Base-by-base conservation (phyloP, 2,329 filamentous ascomycete genomes). In the Alternaria angustiovoidea region DNA sequence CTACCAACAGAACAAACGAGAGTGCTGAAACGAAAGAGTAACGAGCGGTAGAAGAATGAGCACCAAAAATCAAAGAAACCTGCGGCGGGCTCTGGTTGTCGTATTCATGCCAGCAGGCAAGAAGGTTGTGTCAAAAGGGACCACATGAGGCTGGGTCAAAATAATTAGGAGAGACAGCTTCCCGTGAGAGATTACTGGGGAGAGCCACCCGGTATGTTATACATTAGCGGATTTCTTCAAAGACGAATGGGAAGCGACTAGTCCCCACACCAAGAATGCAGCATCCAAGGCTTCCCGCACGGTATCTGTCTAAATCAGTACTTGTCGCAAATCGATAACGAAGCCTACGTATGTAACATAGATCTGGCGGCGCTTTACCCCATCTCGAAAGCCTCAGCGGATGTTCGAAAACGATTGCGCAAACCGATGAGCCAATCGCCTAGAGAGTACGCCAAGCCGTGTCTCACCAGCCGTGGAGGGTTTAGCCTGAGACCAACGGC, bases 1-100 rank as follows among this genome's bases (percentile, higher is more conserved):
- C 63, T 71, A 71, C 63, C 65, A 72, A 67, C 63, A 70, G 69
- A 66, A 67, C 61, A 69, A 74, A 74, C 69, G 69, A 72, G 66
- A 69, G 70, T 66, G 62, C 66, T 64, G 69, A 72, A 73, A 72
- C 68, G 62, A 67, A 70, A 64, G 64, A 65, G 60, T 52, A 71
- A 69, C 67, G 68, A 71, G 64, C 63, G 68, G 62, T 57, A 62
- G 59, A 57, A 66, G 61, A 68, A 65, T n/a, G 70, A 71, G 65
- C 67, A 69, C 70, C 63, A 70, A 70, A 57, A 57, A 58, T 57
- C 53, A 64, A 67, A 69, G 63, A 69, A 68, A 70, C 67, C 64
- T 66, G 66, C 63, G 61, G 65, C 59, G 61, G 66, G 66, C 66
- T 65, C 67, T 70, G 62, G 62, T 59, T 43, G 62, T 62, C 54